Conservation (phyloP, 768 basidiomycete species). For the Kwoniella europaea region DNA sequence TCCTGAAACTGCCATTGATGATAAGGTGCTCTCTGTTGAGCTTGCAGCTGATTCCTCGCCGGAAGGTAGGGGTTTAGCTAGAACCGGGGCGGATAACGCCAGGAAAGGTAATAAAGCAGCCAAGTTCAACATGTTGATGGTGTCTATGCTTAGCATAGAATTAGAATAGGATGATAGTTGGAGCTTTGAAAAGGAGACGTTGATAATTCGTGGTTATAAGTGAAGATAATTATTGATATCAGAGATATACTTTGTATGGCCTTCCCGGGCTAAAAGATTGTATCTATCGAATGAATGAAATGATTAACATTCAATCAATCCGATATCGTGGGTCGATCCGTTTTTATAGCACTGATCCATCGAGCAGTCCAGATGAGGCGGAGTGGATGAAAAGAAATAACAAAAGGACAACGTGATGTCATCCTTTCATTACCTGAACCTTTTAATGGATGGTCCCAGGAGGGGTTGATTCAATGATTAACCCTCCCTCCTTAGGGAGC, state of each 20-base stretch:
- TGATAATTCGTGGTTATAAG: too few species aligned
- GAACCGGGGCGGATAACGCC: neutral
- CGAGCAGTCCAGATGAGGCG: neutral
- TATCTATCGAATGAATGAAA: constrained; percentile 1
- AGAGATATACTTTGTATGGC: neutral
- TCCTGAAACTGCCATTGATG: neutral
- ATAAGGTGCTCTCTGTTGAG: neutral
- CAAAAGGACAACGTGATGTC: neutral
- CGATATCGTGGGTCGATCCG: neutral
- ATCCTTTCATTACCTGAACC: neutral
- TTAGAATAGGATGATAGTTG: neutral
- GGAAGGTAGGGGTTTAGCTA: constrained; percentile 1
- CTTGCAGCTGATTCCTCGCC: too few species aligned
- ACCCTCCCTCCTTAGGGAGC: neutral
- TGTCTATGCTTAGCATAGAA: neutral
- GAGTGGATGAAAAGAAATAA: neutral
- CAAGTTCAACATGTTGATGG: neutral
- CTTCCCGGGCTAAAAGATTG: neutral
- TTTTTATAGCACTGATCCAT: neutral
- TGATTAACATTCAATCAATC: neutral
- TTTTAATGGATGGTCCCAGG: neutral
- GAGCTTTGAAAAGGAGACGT: neutral
- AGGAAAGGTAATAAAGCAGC: neutral
- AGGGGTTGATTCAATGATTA: neutral
- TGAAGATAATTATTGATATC: too few species aligned